These are phyloP conservation scores for Ambrosia trifida DNA, from an alignment of 129 eudicot genomes.

Conservation along the genomic window DNA sequence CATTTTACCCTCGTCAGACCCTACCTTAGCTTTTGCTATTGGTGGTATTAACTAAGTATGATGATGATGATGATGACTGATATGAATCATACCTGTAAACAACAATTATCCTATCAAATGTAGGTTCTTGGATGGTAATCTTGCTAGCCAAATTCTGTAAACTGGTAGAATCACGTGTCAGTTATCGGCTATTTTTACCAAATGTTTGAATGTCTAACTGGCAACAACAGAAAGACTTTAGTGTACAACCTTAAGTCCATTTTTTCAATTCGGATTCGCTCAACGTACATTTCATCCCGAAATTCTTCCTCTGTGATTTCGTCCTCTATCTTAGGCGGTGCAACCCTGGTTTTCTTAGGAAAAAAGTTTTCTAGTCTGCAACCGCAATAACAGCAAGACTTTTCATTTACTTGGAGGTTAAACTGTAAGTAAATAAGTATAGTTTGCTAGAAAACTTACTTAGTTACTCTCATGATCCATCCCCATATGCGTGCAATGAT, in stretches of 20 bases:
- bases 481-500: conserved; percentile 75
- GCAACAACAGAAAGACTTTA: neutral
- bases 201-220: neutral
- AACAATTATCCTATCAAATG: conserved; percentile 94
- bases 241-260: conserved; percentile 68
- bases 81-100: conserved; percentile 71
- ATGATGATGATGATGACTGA: too few relatives aligned
- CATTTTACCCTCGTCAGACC: too few relatives aligned
- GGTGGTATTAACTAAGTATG: too few relatives aligned
- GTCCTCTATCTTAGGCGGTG: conserved; percentile 42
- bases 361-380: conserved; percentile 57
- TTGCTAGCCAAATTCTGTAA: conserved; percentile 57
- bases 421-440: neutral
- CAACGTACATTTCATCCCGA: conserved; percentile 61
- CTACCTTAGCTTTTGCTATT: too few relatives aligned
- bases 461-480: conserved; percentile 71
- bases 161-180: conserved; percentile 42
- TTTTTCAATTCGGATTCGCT: conserved; percentile 82
- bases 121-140: conserved; percentile 93
- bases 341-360: conserved; percentile 35
- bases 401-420: neutral
- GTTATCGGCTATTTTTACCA: neutral
- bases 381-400: neutral
- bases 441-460: conserved; percentile 33
- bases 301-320: conserved; percentile 40